Percentiles rank a stretch among this genome's conserved stretches.
These are phyloP conservation scores for Comarum palustre DNA, from an alignment of 306 rosid species.

Conservation along the genomic window DNA sequence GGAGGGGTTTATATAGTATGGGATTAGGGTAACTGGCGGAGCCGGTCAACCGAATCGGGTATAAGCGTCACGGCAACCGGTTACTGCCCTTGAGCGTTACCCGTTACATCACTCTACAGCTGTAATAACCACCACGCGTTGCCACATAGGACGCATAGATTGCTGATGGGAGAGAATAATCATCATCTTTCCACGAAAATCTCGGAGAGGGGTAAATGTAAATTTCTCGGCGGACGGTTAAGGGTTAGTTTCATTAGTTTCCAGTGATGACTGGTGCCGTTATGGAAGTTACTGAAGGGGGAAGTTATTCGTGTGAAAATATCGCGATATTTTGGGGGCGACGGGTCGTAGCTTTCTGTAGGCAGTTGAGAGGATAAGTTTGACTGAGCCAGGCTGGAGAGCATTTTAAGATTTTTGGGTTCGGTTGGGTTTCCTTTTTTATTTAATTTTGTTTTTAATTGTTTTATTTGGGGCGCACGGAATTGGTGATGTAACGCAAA, in stretches of 20 bases:
- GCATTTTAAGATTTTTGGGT: slow-evolving; percentile 34
- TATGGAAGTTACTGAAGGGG: slow-evolving; percentile 25
- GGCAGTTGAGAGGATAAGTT: slow-evolving; percentile 33
- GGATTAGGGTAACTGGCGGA: slow-evolving; percentile 45
- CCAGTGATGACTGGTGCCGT: slow-evolving; percentile 16
- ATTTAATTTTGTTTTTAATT: not conserved
- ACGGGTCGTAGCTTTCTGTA: not conserved
- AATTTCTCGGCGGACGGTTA: not conserved
- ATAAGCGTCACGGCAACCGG: slow-evolving; percentile 35
- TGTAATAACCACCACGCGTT: slow-evolving; percentile 31
- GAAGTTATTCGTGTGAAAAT: not conserved
- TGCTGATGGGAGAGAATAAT: slow-evolving; percentile 17
- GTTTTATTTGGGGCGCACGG: slow-evolving; percentile 6
- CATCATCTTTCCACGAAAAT: slow-evolving; percentile 21
- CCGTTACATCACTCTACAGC: slow-evolving; percentile 31
- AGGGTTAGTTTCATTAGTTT: slow-evolving; percentile 30
- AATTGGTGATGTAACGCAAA: slow-evolving; percentile 35
- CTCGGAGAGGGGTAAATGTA: not conserved
- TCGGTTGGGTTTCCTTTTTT: slow-evolving; percentile 11
- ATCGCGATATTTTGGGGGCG: slow-evolving; percentile 13
- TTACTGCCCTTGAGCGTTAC: slow-evolving; percentile 23
- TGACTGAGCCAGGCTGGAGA: slow-evolving; percentile 52
- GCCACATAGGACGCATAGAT: slow-evolving; percentile 36
- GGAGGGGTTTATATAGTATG: slow-evolving; percentile 25
- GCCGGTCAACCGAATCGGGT: slow-evolving; percentile 41